These are phyloP conservation scores for Penicillium olsonii DNA, from an alignment of 2,329 filamentous ascomycete species.

Conservation along the genomic window DNA sequence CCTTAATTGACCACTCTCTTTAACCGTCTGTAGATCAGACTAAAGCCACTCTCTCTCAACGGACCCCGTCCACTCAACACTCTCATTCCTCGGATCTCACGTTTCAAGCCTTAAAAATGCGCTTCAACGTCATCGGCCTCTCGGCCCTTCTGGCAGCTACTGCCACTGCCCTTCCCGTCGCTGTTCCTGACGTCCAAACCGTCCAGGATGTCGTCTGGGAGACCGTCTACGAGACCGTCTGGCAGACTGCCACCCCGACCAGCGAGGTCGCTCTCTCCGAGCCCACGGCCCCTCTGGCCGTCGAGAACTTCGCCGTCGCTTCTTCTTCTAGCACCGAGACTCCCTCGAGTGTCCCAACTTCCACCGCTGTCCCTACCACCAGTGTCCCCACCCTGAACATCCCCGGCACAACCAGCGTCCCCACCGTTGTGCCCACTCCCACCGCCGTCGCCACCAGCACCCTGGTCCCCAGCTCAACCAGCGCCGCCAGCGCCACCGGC, in stretches of 20 bases:
- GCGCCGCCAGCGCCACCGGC: conserved; percentile 11
- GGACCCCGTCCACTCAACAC: not conserved
- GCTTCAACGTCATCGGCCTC: conserved; percentile 13
- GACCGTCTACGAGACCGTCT: conserved; percentile 11
- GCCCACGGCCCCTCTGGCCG: not conserved
- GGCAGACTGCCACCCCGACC: not conserved
- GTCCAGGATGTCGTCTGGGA: conserved; percentile 6
- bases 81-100: not conserved
- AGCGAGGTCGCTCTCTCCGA: not conserved
- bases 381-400: not conserved
- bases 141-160: conserved; percentile 12
- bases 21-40: conserved; percentile 13
- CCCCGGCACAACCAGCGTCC: not conserved
- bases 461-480: not conserved
- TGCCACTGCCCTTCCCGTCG: conserved; percentile 13
- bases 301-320: conserved; percentile 2
- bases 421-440: conserved; percentile 9
- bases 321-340: conserved; percentile 2
- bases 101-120: conserved; percentile 8
- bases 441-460: conserved; percentile 8
- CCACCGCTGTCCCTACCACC: not conserved
- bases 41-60: conserved; percentile 1
- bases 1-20: conserved; percentile 6
- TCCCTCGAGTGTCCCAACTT: not conserved
- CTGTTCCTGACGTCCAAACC: not conserved